phyloP scores from a whole-genome alignment of 495 filamentous ascomycete species.

The Trypethelium eluteriae region DNA sequence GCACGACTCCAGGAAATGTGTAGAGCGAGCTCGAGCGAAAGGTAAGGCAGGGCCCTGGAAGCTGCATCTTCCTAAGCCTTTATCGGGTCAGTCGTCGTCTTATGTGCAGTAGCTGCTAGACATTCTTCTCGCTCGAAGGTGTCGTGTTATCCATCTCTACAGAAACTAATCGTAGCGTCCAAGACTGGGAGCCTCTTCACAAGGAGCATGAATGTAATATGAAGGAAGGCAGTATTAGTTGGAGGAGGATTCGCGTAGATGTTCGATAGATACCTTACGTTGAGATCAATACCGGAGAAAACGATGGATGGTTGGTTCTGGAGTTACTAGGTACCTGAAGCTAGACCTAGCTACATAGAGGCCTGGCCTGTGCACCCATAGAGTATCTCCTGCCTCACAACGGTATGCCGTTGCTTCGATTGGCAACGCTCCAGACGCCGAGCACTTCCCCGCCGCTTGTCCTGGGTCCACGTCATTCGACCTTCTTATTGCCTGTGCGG shows the following conservation, averaged over 20 bases:
- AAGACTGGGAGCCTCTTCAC: not conserved
- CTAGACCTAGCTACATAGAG: too few species aligned
- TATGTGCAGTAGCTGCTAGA: slow-evolving; percentile 3
- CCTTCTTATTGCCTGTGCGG: not conserved
- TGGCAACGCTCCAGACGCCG: not conserved
- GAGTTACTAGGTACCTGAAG: too few species aligned
- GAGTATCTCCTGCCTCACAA: too few species aligned
- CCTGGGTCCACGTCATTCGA: not conserved
- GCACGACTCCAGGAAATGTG: not conserved
- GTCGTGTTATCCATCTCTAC: not conserved
- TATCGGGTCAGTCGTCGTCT: not conserved
- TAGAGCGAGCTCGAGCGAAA: not conserved
- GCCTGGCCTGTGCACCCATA: too few species aligned
- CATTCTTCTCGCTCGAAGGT: not conserved
- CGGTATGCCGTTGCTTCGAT: not conserved
- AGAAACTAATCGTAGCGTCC: not conserved
- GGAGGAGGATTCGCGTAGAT: not conserved
- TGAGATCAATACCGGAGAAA: too few species aligned
- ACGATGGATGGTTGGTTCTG: too few species aligned
- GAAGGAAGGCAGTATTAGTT: not conserved
- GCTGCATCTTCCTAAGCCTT: not conserved
- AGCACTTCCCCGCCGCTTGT: slow-evolving; percentile 7
- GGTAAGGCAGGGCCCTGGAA: not conserved
- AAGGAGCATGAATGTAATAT: not conserved
- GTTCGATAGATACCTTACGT: not conserved